Conservation (phyloP, 2,329 filamentous ascomycete genomes). For the Macrophomina pseudophaseolina region DNA sequence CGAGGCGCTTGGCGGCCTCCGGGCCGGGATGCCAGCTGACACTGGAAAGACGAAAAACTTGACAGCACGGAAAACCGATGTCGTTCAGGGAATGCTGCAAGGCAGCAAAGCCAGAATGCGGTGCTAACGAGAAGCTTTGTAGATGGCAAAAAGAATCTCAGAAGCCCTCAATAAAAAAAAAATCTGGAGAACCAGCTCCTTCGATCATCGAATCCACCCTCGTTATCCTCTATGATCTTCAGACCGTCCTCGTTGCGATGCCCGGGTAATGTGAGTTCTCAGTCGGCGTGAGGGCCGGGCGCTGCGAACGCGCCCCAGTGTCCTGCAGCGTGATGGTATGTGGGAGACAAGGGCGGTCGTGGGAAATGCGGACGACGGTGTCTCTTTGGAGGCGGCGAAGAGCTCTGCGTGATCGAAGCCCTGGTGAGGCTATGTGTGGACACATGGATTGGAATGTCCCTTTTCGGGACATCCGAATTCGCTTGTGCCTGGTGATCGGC, state of each 20-base stretch:
- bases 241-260: neutral
- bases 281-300: neutral
- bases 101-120: neutral
- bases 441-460: constrained; percentile 3
- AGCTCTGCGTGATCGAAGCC: neutral
- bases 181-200: neutral
- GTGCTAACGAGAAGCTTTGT: neutral
- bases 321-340: neutral
- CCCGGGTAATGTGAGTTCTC: neutral
- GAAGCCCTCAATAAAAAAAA: neutral
- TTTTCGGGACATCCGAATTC: neutral
- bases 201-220: neutral
- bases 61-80: neutral
- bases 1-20: neutral
- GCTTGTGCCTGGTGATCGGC: neutral
- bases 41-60: neutral
- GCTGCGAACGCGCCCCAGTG: constrained; percentile 1
- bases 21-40: neutral
- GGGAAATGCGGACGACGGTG: constrained; percentile 3
- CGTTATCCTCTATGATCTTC: neutral
- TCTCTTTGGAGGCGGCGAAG: neutral
- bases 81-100: neutral
- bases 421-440: neutral
- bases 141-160: neutral
- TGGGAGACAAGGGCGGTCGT: neutral